Evolutionary conservation across 305 asterid genomes (phyloP), one percentile per base, ranked within the genome.

Genomic region (Fraxinus paxiana): DNA sequence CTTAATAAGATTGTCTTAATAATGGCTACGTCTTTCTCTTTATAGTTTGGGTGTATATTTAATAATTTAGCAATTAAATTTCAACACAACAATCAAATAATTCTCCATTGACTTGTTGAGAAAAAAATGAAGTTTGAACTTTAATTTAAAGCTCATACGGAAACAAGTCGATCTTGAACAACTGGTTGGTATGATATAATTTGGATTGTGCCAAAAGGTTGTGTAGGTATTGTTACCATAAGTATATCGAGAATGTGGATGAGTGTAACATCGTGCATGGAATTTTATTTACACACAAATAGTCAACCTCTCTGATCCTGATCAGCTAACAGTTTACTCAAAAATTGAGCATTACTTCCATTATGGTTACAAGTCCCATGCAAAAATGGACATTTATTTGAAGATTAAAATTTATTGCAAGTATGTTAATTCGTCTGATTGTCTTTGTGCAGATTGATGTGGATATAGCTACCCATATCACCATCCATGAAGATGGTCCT

Each of bases 391-490:
- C 20, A 34, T 33, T 56, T 72, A 35, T 69, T 69, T 79, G 22
- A 48, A 31, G 30, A 76, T 54, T n/a, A 72, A 74, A 41, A 56
- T 33, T 22, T 59, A 59, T 61, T 82, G 17, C 78, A 31, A 31
- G 13, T 51, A 30, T 54, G 30, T 59, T 8, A 59, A 54, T 63
- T 69, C 10, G 1, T 83, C 84, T 35, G 61, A 67, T 77, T 76
- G 76, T 75, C 79, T 54, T 80, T 75, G 78, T 82, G 85, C 90
- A 93, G 99, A 77, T 92, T 30, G 99, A 95, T 80, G 87, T 92
- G 73, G 97, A 91, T 83, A 88, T 91, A 85, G 91, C 96, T 24
- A 95, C 98, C 33, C 97, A 86, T 71, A 75, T 95, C 81, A 90
- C 82, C 72, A 86, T 95, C 78, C 84, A 86, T 5, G 97, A 92